Evolutionary conservation across 2,329 filamentous ascomycete species (phyloP).

Genomic region (Epichloe elymi): DNA sequence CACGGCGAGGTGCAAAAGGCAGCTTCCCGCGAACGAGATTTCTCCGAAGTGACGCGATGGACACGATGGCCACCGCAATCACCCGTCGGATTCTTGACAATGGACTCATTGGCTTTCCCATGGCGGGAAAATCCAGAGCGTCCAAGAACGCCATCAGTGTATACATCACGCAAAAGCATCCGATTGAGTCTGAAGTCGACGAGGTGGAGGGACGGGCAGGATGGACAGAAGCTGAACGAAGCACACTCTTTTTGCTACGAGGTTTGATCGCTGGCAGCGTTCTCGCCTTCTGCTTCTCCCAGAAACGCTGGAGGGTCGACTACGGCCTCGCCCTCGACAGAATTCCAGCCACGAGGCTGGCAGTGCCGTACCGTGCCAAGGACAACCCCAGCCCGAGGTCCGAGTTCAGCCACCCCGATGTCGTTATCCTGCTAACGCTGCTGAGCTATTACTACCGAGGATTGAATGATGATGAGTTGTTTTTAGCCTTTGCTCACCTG

Average conservation of each 20-base stretch:
- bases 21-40: slow-evolving; percentile 12
- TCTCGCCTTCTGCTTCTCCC: slow-evolving; percentile 33
- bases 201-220: slow-evolving; percentile 19
- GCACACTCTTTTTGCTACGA: slow-evolving; percentile 30
- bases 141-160: slow-evolving; percentile 20
- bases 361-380: slow-evolving; percentile 48
- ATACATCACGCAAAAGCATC: slow-evolving; percentile 30
- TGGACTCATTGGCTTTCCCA: slow-evolving; percentile 29
- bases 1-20: slow-evolving; percentile 27
- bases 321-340: slow-evolving; percentile 38
- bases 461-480: slow-evolving; percentile 35
- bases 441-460: slow-evolving; percentile 45
- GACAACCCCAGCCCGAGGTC: slow-evolving; percentile 40
- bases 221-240: slow-evolving; percentile 21
- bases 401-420: slow-evolving; percentile 51
- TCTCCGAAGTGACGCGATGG: slow-evolving; percentile 10
- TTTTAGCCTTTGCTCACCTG: slow-evolving; percentile 32
- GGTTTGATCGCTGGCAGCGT: slow-evolving; percentile 42
- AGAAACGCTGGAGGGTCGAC: slow-evolving; percentile 49
- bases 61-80: neutral
- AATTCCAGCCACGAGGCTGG: slow-evolving; percentile 26
- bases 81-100: slow-evolving; percentile 15
- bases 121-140: slow-evolving; percentile 20
- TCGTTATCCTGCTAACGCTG: slow-evolving; percentile 41
- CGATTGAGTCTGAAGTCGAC: slow-evolving; percentile 16